Base-by-base conservation (phyloP, 139 green algal genomes). In the Coccomyxa sp. region DNA sequence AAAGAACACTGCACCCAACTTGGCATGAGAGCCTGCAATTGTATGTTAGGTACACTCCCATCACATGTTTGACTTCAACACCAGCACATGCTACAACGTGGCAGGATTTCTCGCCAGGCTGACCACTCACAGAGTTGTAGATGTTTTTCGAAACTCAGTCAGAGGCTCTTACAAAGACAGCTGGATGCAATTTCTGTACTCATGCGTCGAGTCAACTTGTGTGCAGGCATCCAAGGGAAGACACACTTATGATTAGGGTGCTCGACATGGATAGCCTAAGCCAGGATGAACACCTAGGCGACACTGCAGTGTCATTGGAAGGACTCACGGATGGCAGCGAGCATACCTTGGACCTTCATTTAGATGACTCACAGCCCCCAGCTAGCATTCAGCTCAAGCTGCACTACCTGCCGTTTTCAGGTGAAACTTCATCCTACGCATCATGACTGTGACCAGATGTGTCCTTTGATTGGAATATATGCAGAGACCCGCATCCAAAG, bases 21-120 rank as follows among this genome's bases (percentile, higher is more conserved):
- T 93, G 85, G 85, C 38, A 87, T 39, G 77, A 91, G 68, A 78
- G 33, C 0, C 84, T 86, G 70, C 83, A 68, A 22, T 72, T 93
- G 70, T 93, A 88, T 75, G 82, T 91, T 22, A 69, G 35, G 74
- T 83, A 36, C 64, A 72, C 64, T 37, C 50, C 16, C 14, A 64
- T 64, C 50, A 64, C 50, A 64, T 64, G 50, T 12, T 12, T 64
- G 14, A 64, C 50, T 29, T 12, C 50, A 64, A 16, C 50, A 64
- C 50, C n/a, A 64, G 14, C 50, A 29, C 14, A 64, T 85, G 68
- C 70, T 72, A 58, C 41, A 72, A 84, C 9, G n/a, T n/a, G n/a
- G n/a, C n/a, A n/a, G n/a, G n/a, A n/a, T n/a, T n/a, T n/a, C n/a
- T n/a, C n/a, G n/a, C n/a, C n/a, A n/a, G n/a, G n/a, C n/a, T n/a